phyloP scores from a whole-genome alignment of 192 early-diverging fungal genomes.

The Chytriomyces sp. region DNA sequence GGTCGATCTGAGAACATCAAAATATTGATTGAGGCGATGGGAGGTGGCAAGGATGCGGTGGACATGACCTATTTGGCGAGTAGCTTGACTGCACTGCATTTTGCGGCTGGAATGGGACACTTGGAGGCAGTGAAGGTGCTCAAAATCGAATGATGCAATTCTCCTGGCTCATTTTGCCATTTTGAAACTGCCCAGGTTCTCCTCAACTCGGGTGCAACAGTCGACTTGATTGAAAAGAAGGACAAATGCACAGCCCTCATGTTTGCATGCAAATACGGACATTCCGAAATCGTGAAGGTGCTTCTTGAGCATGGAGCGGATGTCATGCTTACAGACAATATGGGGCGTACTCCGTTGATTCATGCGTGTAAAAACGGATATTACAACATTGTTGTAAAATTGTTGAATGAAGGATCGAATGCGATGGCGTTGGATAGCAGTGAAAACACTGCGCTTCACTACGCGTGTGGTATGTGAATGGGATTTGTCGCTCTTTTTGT shows the following conservation, averaged over 20 bases:
- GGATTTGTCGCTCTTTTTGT: background rate
- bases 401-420: conserved; percentile 53
- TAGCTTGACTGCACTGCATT: conserved; percentile 41
- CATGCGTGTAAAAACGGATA: conserved; percentile 52
- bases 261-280: conserved; percentile 29
- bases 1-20: conserved; percentile 39
- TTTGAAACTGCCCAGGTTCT: conserved; percentile 22
- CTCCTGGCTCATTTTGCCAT: background rate
- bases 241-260: conserved; percentile 36
- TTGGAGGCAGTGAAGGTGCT: conserved; percentile 39
- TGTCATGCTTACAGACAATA: conserved; percentile 41
- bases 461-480: conserved; percentile 44
- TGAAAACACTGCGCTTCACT: conserved; percentile 56
- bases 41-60: conserved; percentile 34
- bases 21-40: conserved; percentile 35
- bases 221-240: conserved; percentile 41
- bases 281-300: conserved; percentile 43
- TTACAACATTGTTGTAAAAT: conserved; percentile 42
- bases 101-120: conserved; percentile 41
- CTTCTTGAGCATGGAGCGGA: conserved; percentile 49
- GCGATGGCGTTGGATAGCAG: conserved; percentile 50
- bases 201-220: conserved; percentile 45
- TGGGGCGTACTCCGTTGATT: conserved; percentile 37
- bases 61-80: conserved; percentile 49
- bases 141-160: background rate